phyloP scores from a whole-genome alignment of 805 yeast species.

The Scheffersomyces ergatensis region DNA sequence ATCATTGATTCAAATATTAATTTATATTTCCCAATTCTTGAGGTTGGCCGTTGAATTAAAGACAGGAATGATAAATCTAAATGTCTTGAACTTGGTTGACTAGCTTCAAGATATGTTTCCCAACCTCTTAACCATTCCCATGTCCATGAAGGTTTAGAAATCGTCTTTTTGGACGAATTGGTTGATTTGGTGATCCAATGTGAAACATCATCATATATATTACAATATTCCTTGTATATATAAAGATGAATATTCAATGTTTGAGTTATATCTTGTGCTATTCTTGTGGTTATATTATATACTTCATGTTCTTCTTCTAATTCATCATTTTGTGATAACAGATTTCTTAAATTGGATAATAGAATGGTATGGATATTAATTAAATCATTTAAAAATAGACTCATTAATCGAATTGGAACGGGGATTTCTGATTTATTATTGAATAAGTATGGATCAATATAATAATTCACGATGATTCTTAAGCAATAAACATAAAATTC shows the following conservation, averaged over 20 bases:
- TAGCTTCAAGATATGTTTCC: conserved; percentile 38
- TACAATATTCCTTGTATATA: conserved; percentile 33
- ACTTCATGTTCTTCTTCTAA: background rate
- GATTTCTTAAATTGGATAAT: too few relatives aligned
- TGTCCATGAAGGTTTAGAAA: background rate
- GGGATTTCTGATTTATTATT: conserved; percentile 29
- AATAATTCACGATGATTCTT: conserved; percentile 40
- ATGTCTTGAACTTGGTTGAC: conserved; percentile 31
- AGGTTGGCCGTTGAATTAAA: conserved; percentile 52
- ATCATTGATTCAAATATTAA: conserved; percentile 42
- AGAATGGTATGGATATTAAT: conserved; percentile 16
- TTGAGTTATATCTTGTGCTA: conserved; percentile 7
- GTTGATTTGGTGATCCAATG: conserved; percentile 15
- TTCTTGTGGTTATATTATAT: background rate
- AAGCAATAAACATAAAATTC: conserved; percentile 45
- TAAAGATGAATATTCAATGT: conserved; percentile 15
- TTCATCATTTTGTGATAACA: too few relatives aligned
- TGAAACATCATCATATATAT: conserved; percentile 29
- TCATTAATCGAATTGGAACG: conserved; percentile 7
- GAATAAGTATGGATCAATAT: conserved; percentile 37
- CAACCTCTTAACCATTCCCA: conserved; percentile 25
- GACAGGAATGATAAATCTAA: conserved; percentile 55
- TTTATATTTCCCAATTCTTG: conserved; percentile 49
- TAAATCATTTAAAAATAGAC: conserved; percentile 10
- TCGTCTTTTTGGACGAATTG: background rate